Evolutionary conservation across 208 protist genomes (phyloP), one percentile per base, ranked within the genome.

Genomic region (Trypanosoma congolense): DNA sequence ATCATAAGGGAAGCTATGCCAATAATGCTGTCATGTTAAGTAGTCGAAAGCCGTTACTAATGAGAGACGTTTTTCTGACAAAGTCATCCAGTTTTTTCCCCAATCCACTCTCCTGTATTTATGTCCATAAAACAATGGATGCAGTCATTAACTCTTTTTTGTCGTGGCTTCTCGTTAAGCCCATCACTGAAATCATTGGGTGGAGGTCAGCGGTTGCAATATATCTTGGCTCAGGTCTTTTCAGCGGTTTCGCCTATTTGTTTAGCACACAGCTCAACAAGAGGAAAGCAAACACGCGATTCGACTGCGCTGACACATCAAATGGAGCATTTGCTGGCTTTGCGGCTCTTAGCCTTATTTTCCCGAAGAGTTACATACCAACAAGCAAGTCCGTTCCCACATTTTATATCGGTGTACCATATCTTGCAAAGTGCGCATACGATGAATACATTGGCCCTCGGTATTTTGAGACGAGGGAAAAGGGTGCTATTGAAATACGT

Each of bases 11-110:
- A 44, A 90, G 83, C 61, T 90, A 87, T 31, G 83, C 87, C 1
- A 81, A 82, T 43, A 87, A 88, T 41, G 63, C 83, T 0, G 76
- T 83, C n/a, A 80, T 89, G 72, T 48, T 90, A 56, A 67, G 83
- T 22, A 89, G 77, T 40, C 28, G 66, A 16, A 93, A 93, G 54
- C 80, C 87, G 12, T 83, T 90, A 76, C 63, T 90, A 38, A 89
- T 93, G 78, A 70, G 83, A n/a, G 80, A 90, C 48, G 67, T 93
- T 5, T 94, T 90, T 57, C 63, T 94, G 22, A 94, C 87, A 2
- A 65, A 75, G 28, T 69, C 65, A 9, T 66, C 26, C 14, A 70
- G 51, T 33, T 62, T 73, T 19, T 72, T 80, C 31, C 87, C 87
- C 1, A 94, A 94, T 56, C 87, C 87, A 35, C 77, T 94, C 6